Percentiles rank a stretch among this genome's conserved stretches.
Conservation (phyloP, 2,329 filamentous ascomycete genomes). For the Nothopassalora personata region DNA sequence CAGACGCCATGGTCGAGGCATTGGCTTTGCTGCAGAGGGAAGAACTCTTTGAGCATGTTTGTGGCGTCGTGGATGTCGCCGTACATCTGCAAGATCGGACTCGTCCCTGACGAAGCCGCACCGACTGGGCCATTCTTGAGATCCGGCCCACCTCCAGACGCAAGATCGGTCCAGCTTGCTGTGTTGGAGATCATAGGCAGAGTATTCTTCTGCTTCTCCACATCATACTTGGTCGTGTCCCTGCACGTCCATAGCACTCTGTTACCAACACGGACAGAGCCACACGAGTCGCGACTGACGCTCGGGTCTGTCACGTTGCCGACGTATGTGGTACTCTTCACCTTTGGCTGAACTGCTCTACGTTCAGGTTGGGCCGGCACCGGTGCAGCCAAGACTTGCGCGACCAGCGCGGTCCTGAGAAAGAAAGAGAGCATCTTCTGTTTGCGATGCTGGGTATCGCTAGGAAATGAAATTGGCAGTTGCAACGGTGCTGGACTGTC, state of each 20-base stretch:
- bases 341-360: slow-evolving; percentile 9
- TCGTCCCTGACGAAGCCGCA: slow-evolving; percentile 15
- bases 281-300: slow-evolving; percentile 25
- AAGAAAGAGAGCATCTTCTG: not conserved
- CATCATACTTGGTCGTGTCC: slow-evolving; percentile 19
- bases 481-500: not conserved
- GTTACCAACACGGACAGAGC: slow-evolving; percentile 14
- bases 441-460: not conserved
- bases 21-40: slow-evolving; percentile 16
- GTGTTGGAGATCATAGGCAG: slow-evolving; percentile 20
- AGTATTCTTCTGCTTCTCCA: slow-evolving; percentile 2
- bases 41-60: slow-evolving; percentile 11
- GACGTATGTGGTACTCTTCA: slow-evolving; percentile 14
- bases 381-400: slow-evolving; percentile 11
- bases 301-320: slow-evolving; percentile 21
- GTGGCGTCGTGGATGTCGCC: slow-evolving; percentile 6
- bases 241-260: slow-evolving; percentile 26
- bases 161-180: slow-evolving; percentile 21
- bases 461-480: not conserved
- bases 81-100: slow-evolving; percentile 21
- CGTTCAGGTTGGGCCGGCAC: not conserved
- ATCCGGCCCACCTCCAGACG: slow-evolving; percentile 6
- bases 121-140: slow-evolving; percentile 10
- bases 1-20: slow-evolving; percentile 20
- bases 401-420: slow-evolving; percentile 4